phyloP scores from a whole-genome alignment of 2,329 filamentous ascomycete species.

The Ophioceras dolichostomum region DNA sequence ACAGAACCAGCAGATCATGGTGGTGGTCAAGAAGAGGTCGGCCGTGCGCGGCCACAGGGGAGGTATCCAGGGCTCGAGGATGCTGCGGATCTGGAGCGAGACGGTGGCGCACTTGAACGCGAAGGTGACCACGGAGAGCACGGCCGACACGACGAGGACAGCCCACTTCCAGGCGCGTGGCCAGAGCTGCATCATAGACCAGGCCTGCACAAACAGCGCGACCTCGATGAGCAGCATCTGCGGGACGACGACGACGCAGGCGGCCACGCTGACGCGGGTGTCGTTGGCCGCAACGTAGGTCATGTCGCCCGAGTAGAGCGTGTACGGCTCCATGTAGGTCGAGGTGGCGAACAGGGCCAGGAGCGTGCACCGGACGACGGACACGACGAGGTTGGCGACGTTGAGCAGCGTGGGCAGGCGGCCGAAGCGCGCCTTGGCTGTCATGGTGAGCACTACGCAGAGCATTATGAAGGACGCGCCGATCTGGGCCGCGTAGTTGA shows the following conservation, averaged over 20 bases:
- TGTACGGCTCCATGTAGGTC: slow-evolving; percentile 49
- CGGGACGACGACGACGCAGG: slow-evolving; percentile 28
- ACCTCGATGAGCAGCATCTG: slow-evolving; percentile 31
- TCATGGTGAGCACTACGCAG: slow-evolving; percentile 53
- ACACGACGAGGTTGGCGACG: slow-evolving; percentile 42
- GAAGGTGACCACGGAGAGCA: slow-evolving; percentile 16
- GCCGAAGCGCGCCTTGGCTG: slow-evolving; percentile 49
- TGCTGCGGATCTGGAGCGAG: slow-evolving; percentile 21
- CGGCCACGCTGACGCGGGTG: slow-evolving; percentile 22
- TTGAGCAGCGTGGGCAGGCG: slow-evolving; percentile 58
- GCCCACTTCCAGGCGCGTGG: slow-evolving; percentile 18
- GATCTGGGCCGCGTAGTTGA: slow-evolving; percentile 11
- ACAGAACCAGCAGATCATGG: slow-evolving; percentile 35
- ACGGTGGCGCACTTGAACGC: slow-evolving; percentile 20
- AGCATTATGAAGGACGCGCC: slow-evolving; percentile 45
- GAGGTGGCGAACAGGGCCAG: slow-evolving; percentile 48
- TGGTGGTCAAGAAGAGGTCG: slow-evolving; percentile 17
- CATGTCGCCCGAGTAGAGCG: slow-evolving; percentile 42
- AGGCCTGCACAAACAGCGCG: slow-evolving; percentile 38
- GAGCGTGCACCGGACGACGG: slow-evolving; percentile 46
- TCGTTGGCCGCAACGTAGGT: slow-evolving; percentile 27
- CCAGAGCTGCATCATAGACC: slow-evolving; percentile 39
- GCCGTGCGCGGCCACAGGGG: slow-evolving; percentile 25
- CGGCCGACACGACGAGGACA: slow-evolving; percentile 16
- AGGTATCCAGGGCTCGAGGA: slow-evolving; percentile 10